Evolutionary conservation across 2,329 filamentous ascomycete genomes (phyloP).

Genomic region (Cercospora nicotianae): DNA sequence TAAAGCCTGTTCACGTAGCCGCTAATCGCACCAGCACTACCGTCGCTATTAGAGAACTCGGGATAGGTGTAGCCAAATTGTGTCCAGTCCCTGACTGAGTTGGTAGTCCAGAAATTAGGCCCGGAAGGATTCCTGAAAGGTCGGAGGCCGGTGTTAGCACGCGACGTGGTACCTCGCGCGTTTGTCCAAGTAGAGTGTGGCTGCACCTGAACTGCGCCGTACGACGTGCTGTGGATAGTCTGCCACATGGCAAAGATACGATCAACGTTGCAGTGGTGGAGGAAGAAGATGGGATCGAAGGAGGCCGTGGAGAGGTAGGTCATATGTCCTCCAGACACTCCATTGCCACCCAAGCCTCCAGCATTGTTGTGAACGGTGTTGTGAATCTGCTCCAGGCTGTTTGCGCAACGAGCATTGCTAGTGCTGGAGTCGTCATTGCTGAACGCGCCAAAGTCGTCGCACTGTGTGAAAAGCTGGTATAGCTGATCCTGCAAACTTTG

Average conservation of each 20-base stretch:
- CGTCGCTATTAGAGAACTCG: slow-evolving; percentile 56
- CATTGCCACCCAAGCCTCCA: slow-evolving; percentile 26
- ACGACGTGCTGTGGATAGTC: slow-evolving; percentile 29
- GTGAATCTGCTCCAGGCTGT: slow-evolving; percentile 33
- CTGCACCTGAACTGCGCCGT: slow-evolving; percentile 30
- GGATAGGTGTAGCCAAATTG: slow-evolving; percentile 73
- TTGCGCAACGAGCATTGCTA: slow-evolving; percentile 28
- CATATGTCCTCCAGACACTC: slow-evolving; percentile 35
- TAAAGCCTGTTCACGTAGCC: slow-evolving; percentile 57
- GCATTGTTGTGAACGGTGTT: slow-evolving; percentile 32
- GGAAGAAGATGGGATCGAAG: slow-evolving; percentile 40
- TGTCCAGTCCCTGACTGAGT: slow-evolving; percentile 55
- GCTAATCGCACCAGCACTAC: slow-evolving; percentile 47
- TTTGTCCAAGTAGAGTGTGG: slow-evolving; percentile 37
- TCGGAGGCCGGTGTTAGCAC: slow-evolving; percentile 40
- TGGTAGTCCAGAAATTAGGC: slow-evolving; percentile 65
- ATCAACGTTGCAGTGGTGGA: slow-evolving; percentile 40
- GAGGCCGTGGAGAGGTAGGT: slow-evolving; percentile 34
- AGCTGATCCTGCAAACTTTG: slow-evolving; percentile 31
- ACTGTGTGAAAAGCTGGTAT: slow-evolving; percentile 32
- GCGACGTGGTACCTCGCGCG: slow-evolving; percentile 19
- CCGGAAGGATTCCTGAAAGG: slow-evolving; percentile 65
- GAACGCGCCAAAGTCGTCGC: slow-evolving; percentile 30
- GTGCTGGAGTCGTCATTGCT: slow-evolving; percentile 29
- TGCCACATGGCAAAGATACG: slow-evolving; percentile 40